Conservation (phyloP, 2,329 filamentous ascomycete species). For the Cucurbitaria berberidis region DNA sequence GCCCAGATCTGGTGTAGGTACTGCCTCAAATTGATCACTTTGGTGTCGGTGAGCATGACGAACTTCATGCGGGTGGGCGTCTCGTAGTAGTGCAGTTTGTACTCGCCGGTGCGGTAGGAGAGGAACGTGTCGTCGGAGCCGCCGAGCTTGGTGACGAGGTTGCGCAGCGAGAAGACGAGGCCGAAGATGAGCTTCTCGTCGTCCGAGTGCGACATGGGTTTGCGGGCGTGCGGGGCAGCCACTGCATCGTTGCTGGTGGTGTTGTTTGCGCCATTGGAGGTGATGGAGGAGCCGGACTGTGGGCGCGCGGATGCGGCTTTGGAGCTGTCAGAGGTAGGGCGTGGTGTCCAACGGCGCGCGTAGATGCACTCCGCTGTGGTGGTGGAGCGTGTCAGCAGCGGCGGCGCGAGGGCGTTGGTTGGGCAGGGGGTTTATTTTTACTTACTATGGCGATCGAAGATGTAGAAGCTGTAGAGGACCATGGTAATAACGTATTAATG, state of each 20-base stretch:
- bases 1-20: slow-evolving; percentile 98
- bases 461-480: slow-evolving; percentile 97
- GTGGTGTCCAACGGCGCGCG: slow-evolving; percentile 78
- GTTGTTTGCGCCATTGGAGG: slow-evolving; percentile 50
- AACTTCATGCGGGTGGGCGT: slow-evolving; percentile 95
- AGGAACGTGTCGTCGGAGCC: slow-evolving; percentile 93
- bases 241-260: no score
- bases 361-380: slow-evolving; percentile 96
- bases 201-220: slow-evolving; percentile 67
- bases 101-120: slow-evolving; percentile 89
- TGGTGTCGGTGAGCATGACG: slow-evolving; percentile 93
- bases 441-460: slow-evolving; percentile 97
- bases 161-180: slow-evolving; percentile 92
- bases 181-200: slow-evolving; percentile 98
- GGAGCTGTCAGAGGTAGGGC: slow-evolving; percentile 54
- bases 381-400: slow-evolving; percentile 23
- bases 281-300: slow-evolving; percentile 55
- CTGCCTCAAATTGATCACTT: slow-evolving; percentile 86
- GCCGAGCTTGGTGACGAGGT: slow-evolving; percentile 95
- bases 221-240: slow-evolving; percentile 34
- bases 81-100: slow-evolving; percentile 99
- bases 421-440: slow-evolving; percentile 1
- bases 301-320: slow-evolving; percentile 55
- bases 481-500: slow-evolving; percentile 59
- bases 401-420: not conserved